phyloP scores from a whole-genome alignment of 305 asterid genomes.

The Solanum hybrid region DNA sequence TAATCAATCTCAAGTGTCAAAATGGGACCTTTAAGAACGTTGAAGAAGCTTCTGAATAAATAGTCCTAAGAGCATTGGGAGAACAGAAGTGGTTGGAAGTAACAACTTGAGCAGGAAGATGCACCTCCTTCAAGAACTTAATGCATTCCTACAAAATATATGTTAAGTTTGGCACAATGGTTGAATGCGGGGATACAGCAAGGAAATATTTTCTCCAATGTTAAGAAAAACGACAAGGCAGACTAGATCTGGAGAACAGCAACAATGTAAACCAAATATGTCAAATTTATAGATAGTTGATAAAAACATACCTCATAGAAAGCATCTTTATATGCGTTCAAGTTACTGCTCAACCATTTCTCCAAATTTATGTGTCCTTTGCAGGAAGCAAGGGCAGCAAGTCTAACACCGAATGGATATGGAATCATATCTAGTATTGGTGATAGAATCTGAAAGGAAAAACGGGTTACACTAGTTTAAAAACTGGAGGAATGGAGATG shows the following conservation, averaged over 20 bases:
- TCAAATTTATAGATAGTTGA: neutral
- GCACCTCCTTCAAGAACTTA: slow-evolving; percentile 70
- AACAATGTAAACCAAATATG: neutral
- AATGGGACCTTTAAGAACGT: slow-evolving; percentile 52
- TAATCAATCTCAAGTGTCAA: neutral
- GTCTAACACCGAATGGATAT: slow-evolving; percentile 48
- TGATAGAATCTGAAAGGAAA: slow-evolving; percentile 46
- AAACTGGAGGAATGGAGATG: neutral
- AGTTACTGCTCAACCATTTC: slow-evolving; percentile 60
- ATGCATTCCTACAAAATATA: slow-evolving; percentile 64
- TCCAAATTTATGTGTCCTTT: slow-evolving; percentile 71
- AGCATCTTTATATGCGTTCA: slow-evolving; percentile 47
- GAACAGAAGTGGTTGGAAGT: slow-evolving; percentile 53
- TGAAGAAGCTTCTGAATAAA: slow-evolving; percentile 59
- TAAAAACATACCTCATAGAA: slow-evolving; percentile 57
- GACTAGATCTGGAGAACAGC: neutral
- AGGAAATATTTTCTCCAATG: neutral
- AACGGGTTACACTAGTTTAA: neutral
- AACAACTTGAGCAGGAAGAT: slow-evolving; percentile 45
- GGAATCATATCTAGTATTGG: slow-evolving; percentile 64
- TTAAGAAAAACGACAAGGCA: neutral
- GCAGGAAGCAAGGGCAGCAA: slow-evolving; percentile 76
- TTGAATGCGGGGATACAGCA: neutral
- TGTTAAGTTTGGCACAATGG: neutral
- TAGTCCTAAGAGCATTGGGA: slow-evolving; percentile 40